Conservation (phyloP, 192 early-diverging fungal species). For the Coemansia pectinata region DNA sequence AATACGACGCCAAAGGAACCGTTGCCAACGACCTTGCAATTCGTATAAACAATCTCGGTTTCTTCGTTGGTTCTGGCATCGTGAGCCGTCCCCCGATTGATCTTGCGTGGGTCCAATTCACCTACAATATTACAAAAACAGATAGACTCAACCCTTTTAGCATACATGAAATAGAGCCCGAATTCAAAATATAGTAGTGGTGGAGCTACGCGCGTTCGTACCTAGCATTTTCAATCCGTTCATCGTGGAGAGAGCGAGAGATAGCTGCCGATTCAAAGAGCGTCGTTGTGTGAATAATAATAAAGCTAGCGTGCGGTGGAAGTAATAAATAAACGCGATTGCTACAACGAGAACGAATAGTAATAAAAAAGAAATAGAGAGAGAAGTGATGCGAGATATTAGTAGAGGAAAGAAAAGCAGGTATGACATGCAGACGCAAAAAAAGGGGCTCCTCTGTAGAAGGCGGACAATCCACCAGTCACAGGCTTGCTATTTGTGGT, state of each 20-base stretch:
- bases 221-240: conserved; percentile 55
- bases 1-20: conserved; percentile 98
- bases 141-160: neutral
- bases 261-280: conserved; percentile 1
- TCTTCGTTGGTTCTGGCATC: conserved; percentile 86
- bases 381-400: neutral
- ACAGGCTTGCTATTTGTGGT: neutral
- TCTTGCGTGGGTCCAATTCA: conserved; percentile 63
- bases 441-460: neutral
- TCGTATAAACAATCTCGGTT: conserved; percentile 84
- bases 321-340: conserved; percentile 9
- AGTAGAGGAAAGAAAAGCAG: neutral
- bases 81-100: conserved; percentile 77
- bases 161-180: neutral
- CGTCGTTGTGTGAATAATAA: conserved; percentile 1
- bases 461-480: neutral
- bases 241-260: conserved; percentile 30
- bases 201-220: conserved; percentile 13
- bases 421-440: neutral
- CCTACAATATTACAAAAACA: conserved; percentile 15
- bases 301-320: neutral
- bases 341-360: conserved; percentile 18
- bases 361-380: neutral
- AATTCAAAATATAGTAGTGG: neutral
- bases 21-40: conserved; percentile 93